Evolutionary conservation across 179 eudicot genomes (phyloP).

Genomic region (Camellia oleifera): DNA sequence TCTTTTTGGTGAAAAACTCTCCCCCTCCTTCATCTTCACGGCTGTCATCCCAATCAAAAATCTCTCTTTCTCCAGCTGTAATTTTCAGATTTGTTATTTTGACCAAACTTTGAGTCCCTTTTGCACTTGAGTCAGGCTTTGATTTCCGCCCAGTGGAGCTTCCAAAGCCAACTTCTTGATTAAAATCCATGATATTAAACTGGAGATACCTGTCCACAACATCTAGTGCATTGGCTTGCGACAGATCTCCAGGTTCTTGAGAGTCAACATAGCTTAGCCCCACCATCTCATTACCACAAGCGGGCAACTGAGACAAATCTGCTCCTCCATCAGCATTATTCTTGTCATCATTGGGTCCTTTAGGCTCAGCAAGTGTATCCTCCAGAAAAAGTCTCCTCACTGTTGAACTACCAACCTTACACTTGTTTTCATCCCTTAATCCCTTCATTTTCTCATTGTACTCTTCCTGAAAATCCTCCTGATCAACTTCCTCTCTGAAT

Average conservation of each 20-base stretch:
- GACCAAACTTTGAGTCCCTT: constrained; percentile 64
- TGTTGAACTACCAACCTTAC: constrained; percentile 41
- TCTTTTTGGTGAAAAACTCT: constrained; percentile 67
- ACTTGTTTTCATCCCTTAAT: constrained; percentile 27
- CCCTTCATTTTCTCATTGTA: constrained; percentile 21
- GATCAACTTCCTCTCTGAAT: constrained; percentile 20
- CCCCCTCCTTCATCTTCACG: constrained; percentile 96
- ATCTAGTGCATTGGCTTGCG: constrained; percentile 82
- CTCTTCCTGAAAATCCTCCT: constrained; percentile 17
- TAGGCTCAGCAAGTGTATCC: constrained; percentile 31
- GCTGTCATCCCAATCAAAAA: constrained; percentile 79
- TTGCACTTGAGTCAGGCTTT: constrained; percentile 36
- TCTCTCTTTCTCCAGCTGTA: constrained; percentile 29
- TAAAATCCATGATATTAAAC: constrained; percentile 42
- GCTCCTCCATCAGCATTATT: constrained; percentile 23
- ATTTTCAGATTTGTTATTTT: constrained; percentile 36
- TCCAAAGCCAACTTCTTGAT: constrained; percentile 23
- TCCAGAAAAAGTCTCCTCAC: constrained; percentile 56
- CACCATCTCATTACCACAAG: constrained; percentile 38
- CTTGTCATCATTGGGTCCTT: constrained; percentile 22
- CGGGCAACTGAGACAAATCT: constrained; percentile 28
- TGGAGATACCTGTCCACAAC: constrained; percentile 72
- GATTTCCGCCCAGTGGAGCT: constrained; percentile 30
- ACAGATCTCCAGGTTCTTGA: constrained; percentile 87
- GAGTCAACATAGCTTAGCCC: constrained; percentile 85